Conservation (phyloP, 2,329 filamentous ascomycete genomes). For the Fonsecaea multimorphosa region DNA sequence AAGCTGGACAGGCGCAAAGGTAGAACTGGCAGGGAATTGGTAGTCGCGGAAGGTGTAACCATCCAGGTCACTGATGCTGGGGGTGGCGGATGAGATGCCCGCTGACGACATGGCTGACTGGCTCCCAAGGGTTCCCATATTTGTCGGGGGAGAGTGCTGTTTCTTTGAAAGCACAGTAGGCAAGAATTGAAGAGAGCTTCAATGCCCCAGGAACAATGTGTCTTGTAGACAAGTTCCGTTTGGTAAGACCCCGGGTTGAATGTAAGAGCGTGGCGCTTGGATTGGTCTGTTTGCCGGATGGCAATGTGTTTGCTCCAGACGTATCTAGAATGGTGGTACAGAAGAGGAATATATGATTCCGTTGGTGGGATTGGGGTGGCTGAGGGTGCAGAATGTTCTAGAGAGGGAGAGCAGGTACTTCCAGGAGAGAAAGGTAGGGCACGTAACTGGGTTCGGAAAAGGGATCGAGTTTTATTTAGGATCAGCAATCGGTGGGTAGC, state of each 20-base stretch:
- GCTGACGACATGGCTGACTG: slow-evolving; percentile 29
- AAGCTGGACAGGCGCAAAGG: slow-evolving; percentile 17
- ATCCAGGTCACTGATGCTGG: slow-evolving; percentile 37
- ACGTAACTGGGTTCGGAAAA: background rate
- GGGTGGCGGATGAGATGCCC: slow-evolving; percentile 24
- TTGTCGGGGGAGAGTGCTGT: background rate
- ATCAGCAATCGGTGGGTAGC: slow-evolving; percentile 5
- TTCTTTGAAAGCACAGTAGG: background rate
- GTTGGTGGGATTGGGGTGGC: background rate
- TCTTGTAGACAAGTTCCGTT: background rate
- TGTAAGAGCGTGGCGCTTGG: background rate
- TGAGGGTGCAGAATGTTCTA: slow-evolving; percentile 7
- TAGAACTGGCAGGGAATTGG: slow-evolving; percentile 23
- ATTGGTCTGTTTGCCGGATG: background rate
- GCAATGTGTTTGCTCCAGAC: background rate
- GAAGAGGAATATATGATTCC: background rate
- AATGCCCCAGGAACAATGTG: background rate
- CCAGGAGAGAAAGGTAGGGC: background rate
- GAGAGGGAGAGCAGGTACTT: background rate
- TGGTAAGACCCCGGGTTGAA: background rate
- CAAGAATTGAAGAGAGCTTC: background rate
- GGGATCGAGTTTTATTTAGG: slow-evolving; percentile 4
- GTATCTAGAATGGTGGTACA: slow-evolving; percentile 3
- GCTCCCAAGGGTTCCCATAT: slow-evolving; percentile 24
- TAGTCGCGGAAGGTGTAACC: slow-evolving; percentile 36